Evolutionary conservation across 768 basidiomycete species (phyloP), one percentile per base, ranked within the genome.

Genomic region (Xanthoconium purpureum): DNA sequence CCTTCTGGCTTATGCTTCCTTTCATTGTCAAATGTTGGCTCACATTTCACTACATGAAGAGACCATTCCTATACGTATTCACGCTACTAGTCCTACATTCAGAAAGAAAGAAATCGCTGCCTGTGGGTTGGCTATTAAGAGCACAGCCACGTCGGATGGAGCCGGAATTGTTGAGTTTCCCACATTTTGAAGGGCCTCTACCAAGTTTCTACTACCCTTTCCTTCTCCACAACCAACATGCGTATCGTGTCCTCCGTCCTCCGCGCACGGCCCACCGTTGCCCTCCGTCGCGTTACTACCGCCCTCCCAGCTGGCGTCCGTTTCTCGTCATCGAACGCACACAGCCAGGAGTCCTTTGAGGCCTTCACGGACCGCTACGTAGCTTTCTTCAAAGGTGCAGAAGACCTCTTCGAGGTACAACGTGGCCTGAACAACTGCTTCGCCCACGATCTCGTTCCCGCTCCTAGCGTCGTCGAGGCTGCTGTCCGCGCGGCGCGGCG

Each of bases 381-480:
- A 69, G 79, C 80, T 62, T 99, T 99, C 77, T 99, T 99, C 83
- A 76, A 90, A 69, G 81, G 84, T 54, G 94, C 93, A 47, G 86
- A 94, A 69, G 97, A 99, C 77, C 83, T 98, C 55, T 99, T 99
- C 71, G 97, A 99, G 80, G 89, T 99, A 61, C 96, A 99, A 77
- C 91, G 97, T 49, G 97, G 97, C 38, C 80, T 99, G 67, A 98
- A 99, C 82, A 99, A 99, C 82, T 98, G 95, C 79, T 99, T 99
- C 72, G 92, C 97, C 3, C 96, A 98, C 74, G 97, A 99, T 74
- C 84, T 97, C 60, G 94, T 97, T 14, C 94, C 94, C 6, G 83
- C 91, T 2, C 83, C 91, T 29, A 71, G 78, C 52, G 91, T 96
- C 65, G 76, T 95, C 52, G 92, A 94, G 76, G 89, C 91, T 60